Percentiles rank a stretch among this genome's conserved stretches.
Evolutionary conservation across 768 basidiomycete species (phyloP).

Genomic region (Tephrocybe sp.): DNA sequence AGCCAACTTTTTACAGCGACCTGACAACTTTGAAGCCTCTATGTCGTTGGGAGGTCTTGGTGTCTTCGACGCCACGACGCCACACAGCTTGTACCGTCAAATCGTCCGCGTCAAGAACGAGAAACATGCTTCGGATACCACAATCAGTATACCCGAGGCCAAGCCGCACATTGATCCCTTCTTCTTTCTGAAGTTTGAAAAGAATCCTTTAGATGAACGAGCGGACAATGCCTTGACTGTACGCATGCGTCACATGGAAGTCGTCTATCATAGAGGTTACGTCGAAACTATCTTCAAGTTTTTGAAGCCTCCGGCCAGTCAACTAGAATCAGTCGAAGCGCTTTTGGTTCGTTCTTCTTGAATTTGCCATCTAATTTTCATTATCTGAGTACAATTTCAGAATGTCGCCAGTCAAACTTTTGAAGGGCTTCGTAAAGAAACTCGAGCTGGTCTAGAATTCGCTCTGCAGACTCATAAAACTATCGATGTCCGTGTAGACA

Average conservation of each 20-base stretch:
- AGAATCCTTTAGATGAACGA: constrained; percentile 85
- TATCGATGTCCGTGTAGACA: constrained; percentile 91
- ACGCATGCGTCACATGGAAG: constrained; percentile 92
- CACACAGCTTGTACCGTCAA: constrained; percentile 77
- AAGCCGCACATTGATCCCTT: constrained; percentile 52
- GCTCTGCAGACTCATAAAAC: constrained; percentile 94
- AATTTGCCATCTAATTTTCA: background rate
- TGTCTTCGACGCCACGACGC: constrained; percentile 90
- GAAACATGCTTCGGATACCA: constrained; percentile 4
- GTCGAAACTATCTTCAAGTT: constrained; percentile 90
- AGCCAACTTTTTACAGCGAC: constrained; percentile 80
- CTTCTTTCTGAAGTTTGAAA: constrained; percentile 90
- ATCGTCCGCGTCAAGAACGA: constrained; percentile 72
- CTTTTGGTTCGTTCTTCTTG: constrained; percentile 59
- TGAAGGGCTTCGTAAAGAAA: constrained; percentile 91
- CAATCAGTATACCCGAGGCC: constrained; percentile 9
- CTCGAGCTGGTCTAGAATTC: constrained; percentile 89
- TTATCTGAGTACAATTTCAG: constrained; percentile 32
- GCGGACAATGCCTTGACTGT: constrained; percentile 90
- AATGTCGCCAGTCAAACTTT: constrained; percentile 90
- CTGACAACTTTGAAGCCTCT: constrained; percentile 82
- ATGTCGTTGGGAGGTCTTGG: constrained; percentile 83
- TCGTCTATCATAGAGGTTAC: constrained; percentile 93
- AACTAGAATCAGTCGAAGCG: constrained; percentile 93
- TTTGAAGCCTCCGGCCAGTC: constrained; percentile 91